phyloP scores from a whole-genome alignment of 73 alveolate genomes.

The Paramecium bursaria region DNA sequence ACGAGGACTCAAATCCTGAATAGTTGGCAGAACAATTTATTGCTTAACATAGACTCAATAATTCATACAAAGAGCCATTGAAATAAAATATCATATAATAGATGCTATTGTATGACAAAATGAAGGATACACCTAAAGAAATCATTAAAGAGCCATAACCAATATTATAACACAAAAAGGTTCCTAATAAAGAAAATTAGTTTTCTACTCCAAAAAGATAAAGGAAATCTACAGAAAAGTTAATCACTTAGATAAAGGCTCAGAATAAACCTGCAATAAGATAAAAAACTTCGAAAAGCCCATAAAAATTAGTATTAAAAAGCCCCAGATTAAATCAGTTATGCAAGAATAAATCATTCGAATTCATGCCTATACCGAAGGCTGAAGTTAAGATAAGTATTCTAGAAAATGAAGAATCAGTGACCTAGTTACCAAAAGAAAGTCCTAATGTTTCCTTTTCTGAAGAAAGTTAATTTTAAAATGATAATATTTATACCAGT shows the following conservation, averaged over 20 bases:
- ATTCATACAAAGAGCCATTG: constrained; percentile 37
- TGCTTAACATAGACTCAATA: neutral
- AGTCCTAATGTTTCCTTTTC: constrained; percentile 59
- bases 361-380: constrained; percentile 3
- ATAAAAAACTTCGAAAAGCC: neutral
- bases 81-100: constrained; percentile 34
- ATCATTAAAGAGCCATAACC: neutral
- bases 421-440: constrained; percentile 50
- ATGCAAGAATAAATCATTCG: constrained; percentile 27
- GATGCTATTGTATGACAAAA: constrained; percentile 30
- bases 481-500: constrained; percentile 36
- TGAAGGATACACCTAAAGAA: neutral
- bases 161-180: constrained; percentile 8
- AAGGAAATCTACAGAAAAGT: neutral
- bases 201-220: neutral
- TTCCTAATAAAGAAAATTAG: constrained; percentile 48
- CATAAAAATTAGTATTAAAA: constrained; percentile 26
- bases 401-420: constrained; percentile 49
- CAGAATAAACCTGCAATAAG: neutral
- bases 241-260: constrained; percentile 22
- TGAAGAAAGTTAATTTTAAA: constrained; percentile 57
- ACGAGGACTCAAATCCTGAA: constrained; percentile 58
- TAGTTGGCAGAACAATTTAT: constrained; percentile 33
- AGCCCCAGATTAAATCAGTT: constrained; percentile 60
- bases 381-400: constrained; percentile 39